Evolutionary conservation across 257 asterid genomes (phyloP), one percentile per base, ranked within the genome.

Genomic region (Ophiorrhiza pumila): DNA sequence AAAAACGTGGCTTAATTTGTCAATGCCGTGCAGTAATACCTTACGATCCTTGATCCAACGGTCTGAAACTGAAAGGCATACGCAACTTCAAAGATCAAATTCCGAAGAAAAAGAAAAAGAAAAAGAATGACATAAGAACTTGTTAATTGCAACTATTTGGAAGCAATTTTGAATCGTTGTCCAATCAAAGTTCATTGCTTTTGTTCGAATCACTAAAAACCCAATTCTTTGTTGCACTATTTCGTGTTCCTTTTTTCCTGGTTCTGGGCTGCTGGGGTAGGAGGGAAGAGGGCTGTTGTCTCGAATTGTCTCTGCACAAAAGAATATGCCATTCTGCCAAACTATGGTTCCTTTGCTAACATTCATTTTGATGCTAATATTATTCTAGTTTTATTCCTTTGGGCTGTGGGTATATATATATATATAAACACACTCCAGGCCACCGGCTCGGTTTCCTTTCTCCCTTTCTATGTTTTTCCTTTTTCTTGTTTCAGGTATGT

Each of bases 261-360:
- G 47, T 47, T 8, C n/a, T 7, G 49, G 71, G 52, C 23, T 15
- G n/a, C 37, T 25, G 57, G 71, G 58, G 2, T 2, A 20, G 43
- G 39, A 20, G 43, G 39, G 27, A 47, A 37, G 7, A 32, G 27
- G 39, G 14, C 57, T 39, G 61, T 47, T 73, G 45, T 71, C 74
- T 10, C 32, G 27, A 68, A 67, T n/a, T 65, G 68, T 20, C 49
- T 61, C 66, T 60, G 75, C 42, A 61, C 42, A 45, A 72, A 71
- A 65, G 83, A 80, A 83, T 80, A 80, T 83, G 85, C 83, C 76
- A 70, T 80, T 82, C 67, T 64, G 47, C 56, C 63, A 43, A n/a
- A 59, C 64, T 71, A 43, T 74, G 75, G 84, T 84, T 79, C 71
- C 82, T 77, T 77, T 32, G n/a, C 72, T 42, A 61, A 80, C 80